Evolutionary conservation across 176 grass and related monocot species (phyloP).

Genomic region (Oropetium thomaeum): DNA sequence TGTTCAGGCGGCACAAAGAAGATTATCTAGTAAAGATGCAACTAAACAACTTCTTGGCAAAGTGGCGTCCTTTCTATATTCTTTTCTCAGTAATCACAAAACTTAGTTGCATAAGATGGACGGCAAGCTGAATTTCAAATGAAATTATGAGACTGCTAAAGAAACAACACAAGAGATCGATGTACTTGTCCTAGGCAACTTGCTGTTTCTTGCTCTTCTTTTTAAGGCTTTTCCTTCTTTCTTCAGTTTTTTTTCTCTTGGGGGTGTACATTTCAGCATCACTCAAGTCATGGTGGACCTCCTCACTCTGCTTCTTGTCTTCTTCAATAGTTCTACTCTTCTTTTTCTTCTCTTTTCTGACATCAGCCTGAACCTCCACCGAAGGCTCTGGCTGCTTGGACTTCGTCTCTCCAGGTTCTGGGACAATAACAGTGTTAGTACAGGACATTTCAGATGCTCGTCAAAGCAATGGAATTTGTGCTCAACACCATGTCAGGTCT

Average conservation of each 20-base stretch:
- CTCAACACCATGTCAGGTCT: neutral
- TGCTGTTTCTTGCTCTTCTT: slow-evolving; percentile 63
- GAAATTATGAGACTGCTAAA: neutral
- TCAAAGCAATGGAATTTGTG: neutral
- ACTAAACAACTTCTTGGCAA: neutral
- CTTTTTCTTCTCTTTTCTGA: slow-evolving; percentile 36
- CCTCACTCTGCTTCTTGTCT: slow-evolving; percentile 32
- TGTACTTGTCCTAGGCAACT: slow-evolving; percentile 22
- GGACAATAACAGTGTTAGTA: slow-evolving; percentile 26
- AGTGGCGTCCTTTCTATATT: neutral
- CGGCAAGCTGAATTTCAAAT: neutral
- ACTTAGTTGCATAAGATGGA: neutral
- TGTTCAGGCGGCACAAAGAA: neutral
- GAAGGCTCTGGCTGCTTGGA: slow-evolving; percentile 17
- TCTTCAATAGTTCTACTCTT: slow-evolving; percentile 42
- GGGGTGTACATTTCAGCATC: slow-evolving; percentile 37
- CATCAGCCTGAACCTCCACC: slow-evolving; percentile 29
- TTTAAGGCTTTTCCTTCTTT: slow-evolving; percentile 40
- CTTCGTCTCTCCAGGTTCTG: slow-evolving; percentile 52
- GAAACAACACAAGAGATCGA: neutral
- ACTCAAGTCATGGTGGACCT: slow-evolving; percentile 23
- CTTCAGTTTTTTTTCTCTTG: slow-evolving; percentile 60
- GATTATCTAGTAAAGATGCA: neutral
- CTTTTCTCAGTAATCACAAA: neutral
- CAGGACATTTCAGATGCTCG: neutral